These are phyloP conservation scores for Solanum tarijense DNA, from an alignment of 257 asterid species.

Conservation along the genomic window DNA sequence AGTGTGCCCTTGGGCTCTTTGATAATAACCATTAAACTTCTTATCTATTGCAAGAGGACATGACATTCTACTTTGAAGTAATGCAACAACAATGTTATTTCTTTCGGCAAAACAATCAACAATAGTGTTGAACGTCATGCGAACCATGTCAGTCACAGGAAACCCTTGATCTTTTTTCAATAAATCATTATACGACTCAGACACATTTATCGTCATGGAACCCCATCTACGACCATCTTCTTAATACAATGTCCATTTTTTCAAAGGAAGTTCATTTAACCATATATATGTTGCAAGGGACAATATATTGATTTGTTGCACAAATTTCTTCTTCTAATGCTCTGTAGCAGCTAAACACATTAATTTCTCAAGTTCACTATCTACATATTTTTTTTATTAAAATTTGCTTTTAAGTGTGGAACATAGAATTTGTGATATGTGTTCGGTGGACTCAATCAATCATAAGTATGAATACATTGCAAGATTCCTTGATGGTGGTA, in stretches of 20 bases:
- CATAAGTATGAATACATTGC: not conserved
- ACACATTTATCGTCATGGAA: not conserved
- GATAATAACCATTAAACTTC: not conserved
- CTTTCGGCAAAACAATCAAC: not conserved
- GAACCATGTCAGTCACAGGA: not conserved
- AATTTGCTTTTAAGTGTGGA: not conserved
- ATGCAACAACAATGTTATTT: not conserved
- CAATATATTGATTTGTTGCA: not conserved
- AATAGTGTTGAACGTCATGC: not conserved
- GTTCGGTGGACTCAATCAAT: too few species aligned
- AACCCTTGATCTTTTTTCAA: too few species aligned
- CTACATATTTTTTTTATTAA: not conserved
- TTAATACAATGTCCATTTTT: not conserved
- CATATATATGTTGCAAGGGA: not conserved
- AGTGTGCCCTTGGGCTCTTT: not conserved
- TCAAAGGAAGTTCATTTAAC: not conserved
- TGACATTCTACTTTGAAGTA: not conserved
- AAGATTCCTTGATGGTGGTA: not conserved
- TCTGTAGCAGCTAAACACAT: not conserved
- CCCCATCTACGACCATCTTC: not conserved
- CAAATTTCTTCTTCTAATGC: not conserved
- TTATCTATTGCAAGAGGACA: not conserved
- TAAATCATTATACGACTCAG: too few species aligned
- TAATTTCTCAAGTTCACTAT: not conserved
- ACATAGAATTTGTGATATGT: not conserved